Evolutionary conservation across 2,329 filamentous ascomycete species (phyloP).

Genomic region (Penicillium glabrum): DNA sequence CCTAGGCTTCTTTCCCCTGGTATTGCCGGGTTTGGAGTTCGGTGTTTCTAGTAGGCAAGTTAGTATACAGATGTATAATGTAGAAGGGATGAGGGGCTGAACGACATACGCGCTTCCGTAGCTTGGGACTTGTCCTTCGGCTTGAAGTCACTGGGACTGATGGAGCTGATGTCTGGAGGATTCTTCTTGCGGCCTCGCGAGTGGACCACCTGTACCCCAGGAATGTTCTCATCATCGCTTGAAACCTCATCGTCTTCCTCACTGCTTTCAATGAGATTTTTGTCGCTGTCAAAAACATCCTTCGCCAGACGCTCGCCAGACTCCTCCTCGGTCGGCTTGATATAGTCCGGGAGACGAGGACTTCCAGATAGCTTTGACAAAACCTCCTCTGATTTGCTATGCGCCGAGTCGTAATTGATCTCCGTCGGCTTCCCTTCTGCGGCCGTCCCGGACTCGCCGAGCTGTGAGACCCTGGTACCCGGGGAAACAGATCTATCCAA

Average conservation of each 20-base stretch:
- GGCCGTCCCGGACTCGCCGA: background rate
- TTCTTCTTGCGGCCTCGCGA: constrained; percentile 28
- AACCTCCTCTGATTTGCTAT: constrained; percentile 70
- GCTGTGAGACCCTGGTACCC: constrained; percentile 26
- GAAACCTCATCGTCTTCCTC: constrained; percentile 56
- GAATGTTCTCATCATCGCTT: constrained; percentile 62
- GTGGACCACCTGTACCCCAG: constrained; percentile 30
- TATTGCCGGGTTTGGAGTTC: constrained; percentile 11
- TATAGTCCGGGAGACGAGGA: constrained; percentile 61
- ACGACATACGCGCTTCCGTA: constrained; percentile 69
- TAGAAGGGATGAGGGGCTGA: background rate
- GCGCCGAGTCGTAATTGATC: constrained; percentile 55
- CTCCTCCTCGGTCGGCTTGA: constrained; percentile 49
- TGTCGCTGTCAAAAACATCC: constrained; percentile 68
- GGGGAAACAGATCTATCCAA: constrained; percentile 36
- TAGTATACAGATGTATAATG: background rate
- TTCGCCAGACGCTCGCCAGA: constrained; percentile 62
- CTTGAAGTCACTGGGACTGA: constrained; percentile 29
- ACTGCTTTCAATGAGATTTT: constrained; percentile 63
- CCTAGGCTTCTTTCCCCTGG: constrained; percentile 44
- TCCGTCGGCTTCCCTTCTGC: background rate
- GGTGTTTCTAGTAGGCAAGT: constrained; percentile 9
- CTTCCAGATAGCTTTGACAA: constrained; percentile 63
- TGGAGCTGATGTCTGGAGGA: constrained; percentile 26
- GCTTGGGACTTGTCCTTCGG: constrained; percentile 58